Percentiles rank a stretch among this genome's conserved stretches.
Evolutionary conservation across 495 filamentous ascomycete species (phyloP).

Genomic region (Daldinia bambusicola): DNA sequence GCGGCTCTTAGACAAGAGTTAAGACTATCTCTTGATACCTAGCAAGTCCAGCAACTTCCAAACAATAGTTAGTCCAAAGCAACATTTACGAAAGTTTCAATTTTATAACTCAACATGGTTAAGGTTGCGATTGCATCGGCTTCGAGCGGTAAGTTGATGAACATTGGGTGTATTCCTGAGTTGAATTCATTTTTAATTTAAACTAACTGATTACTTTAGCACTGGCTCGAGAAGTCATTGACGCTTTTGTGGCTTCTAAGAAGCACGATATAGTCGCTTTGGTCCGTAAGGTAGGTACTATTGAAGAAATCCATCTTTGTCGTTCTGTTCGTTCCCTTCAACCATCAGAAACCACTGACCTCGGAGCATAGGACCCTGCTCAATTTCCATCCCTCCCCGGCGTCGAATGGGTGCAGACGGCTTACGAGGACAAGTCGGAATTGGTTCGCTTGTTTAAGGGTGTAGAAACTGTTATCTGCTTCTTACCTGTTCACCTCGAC

Average conservation of each 20-base stretch:
- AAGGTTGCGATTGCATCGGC: constrained; percentile 64
- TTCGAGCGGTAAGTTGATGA: constrained; percentile 55
- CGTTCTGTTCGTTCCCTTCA: background rate
- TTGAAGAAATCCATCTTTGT: background rate
- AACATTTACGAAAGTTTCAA: background rate
- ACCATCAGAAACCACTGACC: constrained; percentile 7
- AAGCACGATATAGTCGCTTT: constrained; percentile 64
- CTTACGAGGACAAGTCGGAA: constrained; percentile 51
- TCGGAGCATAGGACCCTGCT: constrained; percentile 13
- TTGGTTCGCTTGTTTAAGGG: constrained; percentile 56
- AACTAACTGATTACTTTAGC: constrained; percentile 46
- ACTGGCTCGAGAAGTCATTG: constrained; percentile 62
- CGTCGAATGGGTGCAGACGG: constrained; percentile 50
- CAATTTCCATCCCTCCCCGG: constrained; percentile 30
- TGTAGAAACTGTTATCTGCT: constrained; percentile 64
- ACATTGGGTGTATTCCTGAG: background rate
- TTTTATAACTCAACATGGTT: constrained; percentile 54
- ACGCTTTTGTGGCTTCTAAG: constrained; percentile 57
- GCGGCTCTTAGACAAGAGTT: background rate
- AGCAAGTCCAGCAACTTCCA: background rate
- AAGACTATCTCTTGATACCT: background rate
- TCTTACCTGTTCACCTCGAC: constrained; percentile 54
- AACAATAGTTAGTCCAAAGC: background rate
- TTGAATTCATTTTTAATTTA: background rate
- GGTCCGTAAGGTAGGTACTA: constrained; percentile 55